Conservation (phyloP, 192 early-diverging fungal species). For the Linnemannia exigua region DNA sequence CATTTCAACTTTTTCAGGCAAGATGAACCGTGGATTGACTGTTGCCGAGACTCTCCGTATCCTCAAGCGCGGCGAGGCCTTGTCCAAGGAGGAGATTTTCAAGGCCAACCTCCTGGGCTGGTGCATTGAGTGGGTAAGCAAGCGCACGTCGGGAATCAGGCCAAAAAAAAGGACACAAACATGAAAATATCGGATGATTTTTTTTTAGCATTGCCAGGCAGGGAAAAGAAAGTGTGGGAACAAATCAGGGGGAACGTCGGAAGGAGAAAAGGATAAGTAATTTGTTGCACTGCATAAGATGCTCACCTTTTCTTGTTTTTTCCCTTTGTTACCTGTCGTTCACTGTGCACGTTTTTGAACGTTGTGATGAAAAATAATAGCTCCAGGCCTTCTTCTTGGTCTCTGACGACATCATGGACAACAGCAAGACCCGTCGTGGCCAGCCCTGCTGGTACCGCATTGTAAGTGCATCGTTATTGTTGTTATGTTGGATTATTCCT, state of each 20-base stretch:
- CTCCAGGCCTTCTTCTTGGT: slow-evolving; percentile 99
- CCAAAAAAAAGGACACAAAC: not conserved
- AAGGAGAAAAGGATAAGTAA: not conserved
- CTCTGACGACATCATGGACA: slow-evolving; percentile 99
- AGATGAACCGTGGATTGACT: slow-evolving; percentile 98
- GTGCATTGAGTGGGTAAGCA: slow-evolving; percentile 90
- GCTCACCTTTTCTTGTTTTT: not conserved
- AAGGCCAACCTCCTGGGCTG: slow-evolving; percentile 94
- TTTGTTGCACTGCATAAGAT: not conserved
- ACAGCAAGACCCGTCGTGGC: slow-evolving; percentile 94
- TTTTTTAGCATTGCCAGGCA: too few species aligned
- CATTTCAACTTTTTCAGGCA: slow-evolving; percentile 68
- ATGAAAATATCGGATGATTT: not conserved
- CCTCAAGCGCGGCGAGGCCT: slow-evolving; percentile 74
- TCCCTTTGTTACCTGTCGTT: not conserved
- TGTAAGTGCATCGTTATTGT: slow-evolving; percentile 28
- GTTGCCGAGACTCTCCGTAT: slow-evolving; percentile 92
- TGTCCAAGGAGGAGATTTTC: slow-evolving; percentile 85
- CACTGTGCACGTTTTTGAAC: not conserved
- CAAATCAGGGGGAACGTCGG: not conserved
- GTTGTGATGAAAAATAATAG: slow-evolving; percentile 58
- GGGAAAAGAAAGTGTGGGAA: not conserved
- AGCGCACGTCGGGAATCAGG: not conserved
- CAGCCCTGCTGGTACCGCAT: slow-evolving; percentile 97
- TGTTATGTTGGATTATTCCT: not conserved